These are phyloP conservation scores for Pouteria glomerata DNA, from an alignment of 148 eudicot genomes.

Conservation along the genomic window DNA sequence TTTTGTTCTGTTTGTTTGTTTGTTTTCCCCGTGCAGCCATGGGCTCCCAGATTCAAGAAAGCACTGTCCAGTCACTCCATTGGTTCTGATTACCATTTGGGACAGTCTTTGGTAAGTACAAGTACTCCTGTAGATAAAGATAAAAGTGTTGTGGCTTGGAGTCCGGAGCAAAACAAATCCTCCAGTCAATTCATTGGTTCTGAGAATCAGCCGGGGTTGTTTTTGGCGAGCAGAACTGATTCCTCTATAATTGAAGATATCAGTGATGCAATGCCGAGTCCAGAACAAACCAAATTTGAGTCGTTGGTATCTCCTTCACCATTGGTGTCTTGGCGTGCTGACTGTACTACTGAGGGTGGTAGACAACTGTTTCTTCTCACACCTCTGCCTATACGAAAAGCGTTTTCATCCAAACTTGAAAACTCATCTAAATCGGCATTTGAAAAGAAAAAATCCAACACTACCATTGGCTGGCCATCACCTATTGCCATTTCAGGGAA, in stretches of 20 bases:
- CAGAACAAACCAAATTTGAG: slow-evolving; percentile 44
- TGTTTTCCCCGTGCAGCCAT: too few species aligned
- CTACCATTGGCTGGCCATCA: slow-evolving; percentile 21
- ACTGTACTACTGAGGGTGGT: slow-evolving; percentile 44
- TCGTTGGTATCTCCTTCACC: slow-evolving; percentile 92
- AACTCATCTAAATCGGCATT: slow-evolving; percentile 32
- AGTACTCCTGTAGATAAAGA: slow-evolving; percentile 17
- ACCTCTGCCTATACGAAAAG: slow-evolving; percentile 59
- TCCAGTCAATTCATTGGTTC: too few species aligned
- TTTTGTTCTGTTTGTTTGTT: slow-evolving; percentile 10
- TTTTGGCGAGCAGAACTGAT: too few species aligned
- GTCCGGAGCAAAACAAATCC: slow-evolving; percentile 52
- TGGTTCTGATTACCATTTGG: slow-evolving; percentile 30
- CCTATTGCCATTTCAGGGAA: slow-evolving; percentile 14
- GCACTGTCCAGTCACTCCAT: slow-evolving; percentile 27
- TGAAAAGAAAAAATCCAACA: slow-evolving; percentile 21
- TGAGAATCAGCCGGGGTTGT: too few species aligned
- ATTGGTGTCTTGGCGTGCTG: slow-evolving; percentile 93
- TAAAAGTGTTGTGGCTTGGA: slow-evolving; percentile 23
- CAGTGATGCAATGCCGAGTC: slow-evolving; percentile 36
- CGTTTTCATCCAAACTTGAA: slow-evolving; percentile 34
- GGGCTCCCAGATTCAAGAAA: slow-evolving; percentile 65
- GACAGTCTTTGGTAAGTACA: slow-evolving; percentile 18
- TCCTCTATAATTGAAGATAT: slow-evolving; percentile 18
- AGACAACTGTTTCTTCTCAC: slow-evolving; percentile 83